These are phyloP conservation scores for Fusarium sp. DNA, from an alignment of 2,329 filamentous ascomycete genomes.

Conservation along the genomic window DNA sequence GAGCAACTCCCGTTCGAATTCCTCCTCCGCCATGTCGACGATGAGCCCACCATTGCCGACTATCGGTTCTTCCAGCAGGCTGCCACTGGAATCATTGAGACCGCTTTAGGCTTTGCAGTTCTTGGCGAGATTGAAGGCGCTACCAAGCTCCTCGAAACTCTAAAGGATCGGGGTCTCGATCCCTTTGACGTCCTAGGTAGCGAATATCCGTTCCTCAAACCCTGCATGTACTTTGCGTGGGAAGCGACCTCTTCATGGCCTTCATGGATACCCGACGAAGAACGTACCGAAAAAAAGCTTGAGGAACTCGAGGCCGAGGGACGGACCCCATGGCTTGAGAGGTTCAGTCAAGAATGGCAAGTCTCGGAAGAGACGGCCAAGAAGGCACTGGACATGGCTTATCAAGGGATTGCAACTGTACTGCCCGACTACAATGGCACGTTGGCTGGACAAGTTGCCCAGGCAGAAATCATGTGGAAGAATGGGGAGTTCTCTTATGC, in stretches of 20 bases:
- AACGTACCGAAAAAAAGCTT: background rate
- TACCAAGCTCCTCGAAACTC: slow-evolving; percentile 9
- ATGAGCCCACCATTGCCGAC: slow-evolving; percentile 9
- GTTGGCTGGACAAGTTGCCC: background rate
- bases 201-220: slow-evolving; percentile 2
- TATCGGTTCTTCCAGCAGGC: background rate
- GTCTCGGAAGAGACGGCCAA: slow-evolving; percentile 9
- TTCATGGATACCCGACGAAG: background rate
- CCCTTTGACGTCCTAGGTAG: background rate
- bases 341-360: slow-evolving; percentile 10
- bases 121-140: slow-evolving; percentile 2
- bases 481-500: slow-evolving; percentile 8
- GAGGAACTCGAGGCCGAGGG: background rate
- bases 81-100: background rate
- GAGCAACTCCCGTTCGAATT: slow-evolving; percentile 4
- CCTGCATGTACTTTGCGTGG: slow-evolving; percentile 11
- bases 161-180: background rate
- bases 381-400: slow-evolving; percentile 22
- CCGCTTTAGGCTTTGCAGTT: slow-evolving; percentile 2
- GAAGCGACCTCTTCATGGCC: slow-evolving; percentile 11
- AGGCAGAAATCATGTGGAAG: background rate
- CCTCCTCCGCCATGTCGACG: slow-evolving; percentile 8
- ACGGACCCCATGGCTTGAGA: slow-evolving; percentile 9
- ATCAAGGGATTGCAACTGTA: background rate
- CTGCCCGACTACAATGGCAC: slow-evolving; percentile 13